These are phyloP conservation scores for Nemania diffusa DNA, from an alignment of 2,329 filamentous ascomycete species.

Conservation along the genomic window DNA sequence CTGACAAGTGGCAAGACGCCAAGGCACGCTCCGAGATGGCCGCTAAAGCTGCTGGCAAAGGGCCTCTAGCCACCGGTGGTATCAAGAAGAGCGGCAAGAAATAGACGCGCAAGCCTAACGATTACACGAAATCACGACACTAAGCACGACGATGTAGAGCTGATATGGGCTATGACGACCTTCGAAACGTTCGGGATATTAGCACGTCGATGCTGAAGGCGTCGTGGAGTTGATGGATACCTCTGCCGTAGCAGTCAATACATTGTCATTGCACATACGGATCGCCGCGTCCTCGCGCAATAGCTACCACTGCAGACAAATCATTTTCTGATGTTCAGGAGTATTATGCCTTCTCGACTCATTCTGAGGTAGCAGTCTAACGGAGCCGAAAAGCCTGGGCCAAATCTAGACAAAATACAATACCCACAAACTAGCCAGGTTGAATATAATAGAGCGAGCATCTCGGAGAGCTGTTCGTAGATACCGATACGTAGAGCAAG, in stretches of 20 bases:
- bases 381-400: background rate
- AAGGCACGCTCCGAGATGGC: conserved; percentile 87
- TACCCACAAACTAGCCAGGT: background rate
- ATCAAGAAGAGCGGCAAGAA: conserved; percentile 99
- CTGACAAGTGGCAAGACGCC: conserved; percentile 65
- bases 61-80: conserved; percentile 82
- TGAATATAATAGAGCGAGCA: background rate
- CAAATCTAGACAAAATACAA: background rate
- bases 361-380: background rate
- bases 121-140: conserved; percentile 38
- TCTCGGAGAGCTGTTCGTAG: background rate
- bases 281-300: conserved; percentile 19
- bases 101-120: conserved; percentile 58
- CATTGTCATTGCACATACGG: conserved; percentile 22
- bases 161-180: conserved; percentile 34
- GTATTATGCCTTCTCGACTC: background rate
- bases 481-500: background rate
- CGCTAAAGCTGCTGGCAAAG: conserved; percentile 86
- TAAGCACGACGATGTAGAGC: conserved; percentile 25
- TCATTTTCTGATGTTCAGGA: background rate
- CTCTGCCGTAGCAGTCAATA: conserved; percentile 42
- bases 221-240: conserved; percentile 32
- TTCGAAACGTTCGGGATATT: conserved; percentile 10
- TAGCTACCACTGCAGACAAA: conserved; percentile 6
- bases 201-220: conserved; percentile 12